Evolutionary conservation across 768 basidiomycete species (phyloP).

Genomic region (Filobasidium floriforme): DNA sequence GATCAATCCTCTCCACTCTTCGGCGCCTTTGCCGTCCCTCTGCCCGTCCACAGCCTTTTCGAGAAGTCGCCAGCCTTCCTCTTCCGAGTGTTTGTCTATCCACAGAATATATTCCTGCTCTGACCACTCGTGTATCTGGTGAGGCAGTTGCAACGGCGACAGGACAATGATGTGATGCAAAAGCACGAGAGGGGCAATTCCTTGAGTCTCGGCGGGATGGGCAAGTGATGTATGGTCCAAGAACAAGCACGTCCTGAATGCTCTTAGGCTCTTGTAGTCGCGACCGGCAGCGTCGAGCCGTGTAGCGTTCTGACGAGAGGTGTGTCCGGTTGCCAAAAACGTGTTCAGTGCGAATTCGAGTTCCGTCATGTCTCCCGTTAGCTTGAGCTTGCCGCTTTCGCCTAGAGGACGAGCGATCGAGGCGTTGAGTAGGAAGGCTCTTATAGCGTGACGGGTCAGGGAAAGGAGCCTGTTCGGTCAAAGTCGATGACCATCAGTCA

Average conservation of each 20-base stretch:
- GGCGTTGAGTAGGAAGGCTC: conserved; percentile 84
- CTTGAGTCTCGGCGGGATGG: conserved; percentile 59
- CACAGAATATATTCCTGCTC: conserved; percentile 94
- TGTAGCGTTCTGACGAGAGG: conserved; percentile 53
- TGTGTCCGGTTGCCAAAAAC: conserved; percentile 53
- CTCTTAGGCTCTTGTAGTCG: conserved; percentile 76
- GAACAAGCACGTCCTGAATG: conserved; percentile 87
- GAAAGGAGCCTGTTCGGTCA: conserved; percentile 28
- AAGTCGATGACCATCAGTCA: not conserved
- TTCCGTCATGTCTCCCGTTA: conserved; percentile 93
- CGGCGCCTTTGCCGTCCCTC: conserved; percentile 53
- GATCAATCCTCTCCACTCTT: conserved; percentile 55
- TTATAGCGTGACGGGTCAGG: conserved; percentile 68
- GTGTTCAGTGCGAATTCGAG: conserved; percentile 85
- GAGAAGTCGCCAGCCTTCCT: conserved; percentile 71
- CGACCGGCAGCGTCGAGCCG: conserved; percentile 71
- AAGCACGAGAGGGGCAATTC: conserved; percentile 78
- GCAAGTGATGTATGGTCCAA: conserved; percentile 68
- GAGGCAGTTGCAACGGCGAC: conserved; percentile 66
- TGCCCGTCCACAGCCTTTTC: conserved; percentile 60
- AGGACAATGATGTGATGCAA: conserved; percentile 83
- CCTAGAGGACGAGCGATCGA: conserved; percentile 85
- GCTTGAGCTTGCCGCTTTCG: conserved; percentile 85
- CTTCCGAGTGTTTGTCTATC: conserved; percentile 80
- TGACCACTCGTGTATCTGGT: conserved; percentile 84